Percentiles rank a stretch among this genome's conserved stretches.
Conservation (phyloP, 257 asterid species). For the Solanum pimpinellifolium region DNA sequence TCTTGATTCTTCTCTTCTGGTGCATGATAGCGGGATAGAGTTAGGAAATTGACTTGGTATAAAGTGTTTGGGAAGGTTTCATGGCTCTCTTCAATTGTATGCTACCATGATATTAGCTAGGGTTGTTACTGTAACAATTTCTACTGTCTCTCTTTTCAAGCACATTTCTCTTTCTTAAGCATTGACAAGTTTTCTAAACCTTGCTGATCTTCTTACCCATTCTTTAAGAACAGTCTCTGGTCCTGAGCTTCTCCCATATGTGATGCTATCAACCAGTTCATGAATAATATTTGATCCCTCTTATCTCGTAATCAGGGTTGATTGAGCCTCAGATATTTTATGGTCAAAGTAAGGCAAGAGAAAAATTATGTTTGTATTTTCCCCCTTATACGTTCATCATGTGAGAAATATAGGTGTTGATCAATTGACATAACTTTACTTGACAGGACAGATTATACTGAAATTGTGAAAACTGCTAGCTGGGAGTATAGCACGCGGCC, state of each 20-base stretch:
- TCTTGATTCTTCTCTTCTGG: not conserved
- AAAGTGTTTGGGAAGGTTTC: not conserved
- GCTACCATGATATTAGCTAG: not conserved
- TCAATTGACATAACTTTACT: slow-evolving; percentile 21
- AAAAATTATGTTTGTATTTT: not conserved
- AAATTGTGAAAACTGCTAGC: slow-evolving; percentile 70
- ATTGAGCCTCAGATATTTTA: not conserved
- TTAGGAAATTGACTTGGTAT: not conserved
- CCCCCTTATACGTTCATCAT: not conserved
- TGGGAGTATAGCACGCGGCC: slow-evolving; percentile 93
- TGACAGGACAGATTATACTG: slow-evolving; percentile 81
- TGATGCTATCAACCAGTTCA: not conserved
- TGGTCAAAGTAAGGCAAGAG: not conserved
- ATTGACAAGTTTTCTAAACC: not conserved
- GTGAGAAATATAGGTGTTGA: slow-evolving; percentile 10
- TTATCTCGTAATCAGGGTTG: not conserved
- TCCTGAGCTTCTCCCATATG: not conserved
- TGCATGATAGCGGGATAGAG: not conserved
- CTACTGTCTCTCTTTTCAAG: not conserved
- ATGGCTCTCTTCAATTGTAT: not conserved
- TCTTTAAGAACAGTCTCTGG: not conserved
- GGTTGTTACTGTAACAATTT: not conserved
- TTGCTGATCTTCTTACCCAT: not conserved
- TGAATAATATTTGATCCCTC: not conserved
- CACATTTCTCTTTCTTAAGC: not conserved